Evolutionary conservation across 768 basidiomycete species (phyloP), one percentile per base, ranked within the genome.

Genomic region (Suillus ampliporus): DNA sequence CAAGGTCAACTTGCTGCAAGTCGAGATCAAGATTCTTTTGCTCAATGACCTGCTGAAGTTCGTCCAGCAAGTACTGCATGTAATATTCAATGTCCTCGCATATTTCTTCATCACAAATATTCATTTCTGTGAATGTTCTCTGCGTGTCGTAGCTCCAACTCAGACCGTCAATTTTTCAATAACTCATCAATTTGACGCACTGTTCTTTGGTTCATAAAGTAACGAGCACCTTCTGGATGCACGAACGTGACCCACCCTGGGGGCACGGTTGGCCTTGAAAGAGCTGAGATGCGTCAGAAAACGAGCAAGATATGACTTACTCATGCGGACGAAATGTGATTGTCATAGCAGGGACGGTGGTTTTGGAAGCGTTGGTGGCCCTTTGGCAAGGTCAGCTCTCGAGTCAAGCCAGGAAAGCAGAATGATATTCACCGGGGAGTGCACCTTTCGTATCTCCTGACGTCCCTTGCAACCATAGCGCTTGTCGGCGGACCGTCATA

Each of bases 181-280:
- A 56, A 2, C 10, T 9, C 4, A 13, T 51, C 40, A 4, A 21
- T 5, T 41, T 13, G 44, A 67, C 78, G 11, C 53, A 86, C 87
- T 74, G 80, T 80, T 4, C 75, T 65, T 52, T 61, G n/a, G 61
- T 87, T 77, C 65, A 79, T 80, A 61, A 84, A 90, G 67, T 89
- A 90, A 19, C 83, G 78, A 17, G 78, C 81, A 7, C 89, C 89
- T 71, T 90, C 88, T 0, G 88, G 87, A 65, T 89, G 89, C 2
- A 77, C 72, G 38, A 76, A 74, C 1, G 80, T 70, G 7, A 40
- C 70, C 89, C 89, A 89, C 0, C 78, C 82, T 4, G 21, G 8
- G 0, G 75, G 77, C 2, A 63, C 23, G 0, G 4, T 1, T 13
- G 34, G 26, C 4, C 54, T 56, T 56, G 23, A 19, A 56, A 56